Evolutionary conservation across 2,329 filamentous ascomycete species (phyloP).

Genomic region (Leptographium flavum): DNA sequence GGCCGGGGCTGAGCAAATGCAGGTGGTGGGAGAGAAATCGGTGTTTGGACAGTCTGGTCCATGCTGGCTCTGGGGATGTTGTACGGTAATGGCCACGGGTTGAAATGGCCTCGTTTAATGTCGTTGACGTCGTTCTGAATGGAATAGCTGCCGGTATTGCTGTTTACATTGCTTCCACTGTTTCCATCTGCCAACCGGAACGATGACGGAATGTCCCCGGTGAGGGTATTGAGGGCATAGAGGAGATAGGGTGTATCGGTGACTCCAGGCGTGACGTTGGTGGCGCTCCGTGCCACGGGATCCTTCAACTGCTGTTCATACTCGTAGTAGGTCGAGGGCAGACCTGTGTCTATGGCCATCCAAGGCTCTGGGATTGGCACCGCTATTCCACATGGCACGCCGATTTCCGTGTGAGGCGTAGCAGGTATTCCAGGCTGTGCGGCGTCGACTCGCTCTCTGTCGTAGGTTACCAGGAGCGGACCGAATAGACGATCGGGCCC

Average conservation of each 20-base stretch:
- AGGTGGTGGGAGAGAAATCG: too few species aligned
- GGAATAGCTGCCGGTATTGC: slow-evolving; percentile 3
- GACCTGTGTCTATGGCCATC: too few species aligned
- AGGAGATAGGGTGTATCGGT: slow-evolving; percentile 82
- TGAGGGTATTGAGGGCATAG: slow-evolving; percentile 80
- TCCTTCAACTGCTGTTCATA: slow-evolving; percentile 29
- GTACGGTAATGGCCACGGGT: not conserved
- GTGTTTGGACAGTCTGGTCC: too few species aligned
- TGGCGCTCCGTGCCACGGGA: slow-evolving; percentile 32
- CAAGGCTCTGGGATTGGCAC: too few species aligned
- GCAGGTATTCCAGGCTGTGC: too few species aligned
- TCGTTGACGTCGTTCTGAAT: too few species aligned
- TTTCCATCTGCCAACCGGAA: slow-evolving; percentile 29
- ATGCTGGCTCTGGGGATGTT: not conserved
- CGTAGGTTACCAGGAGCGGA: slow-evolving; percentile 17
- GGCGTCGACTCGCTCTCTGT: slow-evolving; percentile 13
- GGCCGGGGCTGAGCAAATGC: too few species aligned
- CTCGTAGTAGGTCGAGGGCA: too few species aligned
- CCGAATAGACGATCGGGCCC: slow-evolving; percentile 26
- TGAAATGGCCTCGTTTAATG: not conserved
- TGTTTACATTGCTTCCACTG: slow-evolving; percentile 36
- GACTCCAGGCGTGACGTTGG: slow-evolving; percentile 55
- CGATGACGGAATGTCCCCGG: slow-evolving; percentile 35
- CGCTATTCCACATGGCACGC: too few species aligned
- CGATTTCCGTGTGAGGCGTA: too few species aligned